Conservation (phyloP, 495 filamentous ascomycete genomes). For the Evernia prunastri region DNA sequence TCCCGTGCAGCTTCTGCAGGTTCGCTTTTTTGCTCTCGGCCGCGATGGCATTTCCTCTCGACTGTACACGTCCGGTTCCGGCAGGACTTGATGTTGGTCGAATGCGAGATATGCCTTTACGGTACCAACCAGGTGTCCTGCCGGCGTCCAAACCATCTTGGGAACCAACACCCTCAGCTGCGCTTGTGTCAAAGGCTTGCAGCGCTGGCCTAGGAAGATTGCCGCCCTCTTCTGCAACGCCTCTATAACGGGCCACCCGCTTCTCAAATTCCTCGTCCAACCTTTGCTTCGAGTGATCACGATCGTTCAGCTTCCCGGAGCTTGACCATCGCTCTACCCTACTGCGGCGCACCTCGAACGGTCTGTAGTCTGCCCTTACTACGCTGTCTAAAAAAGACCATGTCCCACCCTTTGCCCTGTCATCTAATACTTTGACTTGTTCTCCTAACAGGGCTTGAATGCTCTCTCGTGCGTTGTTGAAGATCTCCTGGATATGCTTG, state of each 20-base stretch:
- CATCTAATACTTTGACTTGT: too few species aligned
- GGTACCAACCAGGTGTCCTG: neutral
- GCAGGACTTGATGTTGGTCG: neutral
- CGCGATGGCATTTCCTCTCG: neutral
- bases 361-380: slow-evolving; percentile 9
- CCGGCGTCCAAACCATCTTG: neutral
- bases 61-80: neutral
- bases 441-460: neutral
- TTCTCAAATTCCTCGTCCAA: neutral
- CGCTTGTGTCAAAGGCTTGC: neutral
- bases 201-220: neutral
- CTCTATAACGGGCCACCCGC: neutral
- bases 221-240: neutral
- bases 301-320: neutral
- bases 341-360: neutral
- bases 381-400: neutral
- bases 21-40: neutral
- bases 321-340: neutral
- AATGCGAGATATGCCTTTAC: neutral
- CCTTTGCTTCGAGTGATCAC: neutral
- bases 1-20: neutral
- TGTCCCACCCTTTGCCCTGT: neutral
- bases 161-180: neutral
- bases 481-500: slow-evolving; percentile 37
- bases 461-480: neutral